A percentile compares a stretch with the other conserved stretches of the same genome.
These are phyloP conservation scores for Bacterosira constricta DNA, from an alignment of 108 stramenopile species.

Conservation along the genomic window DNA sequence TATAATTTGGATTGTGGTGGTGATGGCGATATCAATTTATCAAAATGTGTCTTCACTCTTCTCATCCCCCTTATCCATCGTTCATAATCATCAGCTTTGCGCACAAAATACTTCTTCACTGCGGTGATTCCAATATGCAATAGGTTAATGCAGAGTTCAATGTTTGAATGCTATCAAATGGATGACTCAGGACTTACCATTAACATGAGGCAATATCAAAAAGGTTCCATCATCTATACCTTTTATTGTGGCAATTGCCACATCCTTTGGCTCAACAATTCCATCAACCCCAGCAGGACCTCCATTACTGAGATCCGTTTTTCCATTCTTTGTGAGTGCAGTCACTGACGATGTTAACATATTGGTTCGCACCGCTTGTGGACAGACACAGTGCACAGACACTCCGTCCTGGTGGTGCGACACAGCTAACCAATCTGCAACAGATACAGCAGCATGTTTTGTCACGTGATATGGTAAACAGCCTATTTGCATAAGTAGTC, in stretches of 20 bases:
- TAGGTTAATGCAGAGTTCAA: too few relatives aligned
- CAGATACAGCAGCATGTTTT: constrained; percentile 28
- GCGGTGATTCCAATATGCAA: too few relatives aligned
- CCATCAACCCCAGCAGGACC: constrained; percentile 20
- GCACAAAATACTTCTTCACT: constrained; percentile 12
- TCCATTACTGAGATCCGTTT: neutral
- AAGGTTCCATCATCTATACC: constrained; percentile 9
- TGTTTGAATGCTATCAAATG: too few relatives aligned
- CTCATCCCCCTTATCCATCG: constrained; percentile 25
- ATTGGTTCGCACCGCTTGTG: constrained; percentile 26
- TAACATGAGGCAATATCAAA: constrained; percentile 26
- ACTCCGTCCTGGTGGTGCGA: neutral
- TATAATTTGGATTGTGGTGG: too few relatives aligned
- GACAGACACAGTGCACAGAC: constrained; percentile 21
- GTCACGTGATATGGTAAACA: constrained; percentile 18
- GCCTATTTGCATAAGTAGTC: constrained; percentile 11
- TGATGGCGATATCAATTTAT: too few relatives aligned
- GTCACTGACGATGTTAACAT: too few relatives aligned
- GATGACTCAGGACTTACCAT: too few relatives aligned
- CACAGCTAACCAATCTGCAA: constrained; percentile 33
- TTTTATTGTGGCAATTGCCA: constrained; percentile 10
- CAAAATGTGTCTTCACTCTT: constrained; percentile 1
- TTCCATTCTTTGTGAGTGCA: neutral
- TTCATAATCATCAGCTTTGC: constrained; percentile 26
- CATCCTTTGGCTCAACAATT: constrained; percentile 15